A percentile compares a stretch with the other conserved stretches of the same genome.
phyloP scores from a whole-genome alignment of 305 asterid species.

The Withania somnifera region DNA sequence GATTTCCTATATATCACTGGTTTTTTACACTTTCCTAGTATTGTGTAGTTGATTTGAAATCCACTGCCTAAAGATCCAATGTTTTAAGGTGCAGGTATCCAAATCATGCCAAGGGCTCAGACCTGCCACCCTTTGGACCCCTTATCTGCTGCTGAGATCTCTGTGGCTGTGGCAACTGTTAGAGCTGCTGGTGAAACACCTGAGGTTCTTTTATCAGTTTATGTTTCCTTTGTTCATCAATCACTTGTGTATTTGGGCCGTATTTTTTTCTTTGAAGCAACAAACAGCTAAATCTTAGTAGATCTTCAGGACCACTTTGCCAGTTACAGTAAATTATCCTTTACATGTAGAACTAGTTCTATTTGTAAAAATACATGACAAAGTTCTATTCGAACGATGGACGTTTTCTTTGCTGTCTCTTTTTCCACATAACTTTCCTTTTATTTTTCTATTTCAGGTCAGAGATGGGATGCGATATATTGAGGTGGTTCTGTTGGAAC shows the following conservation, averaged over 20 bases:
- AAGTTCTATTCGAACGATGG: too few species aligned
- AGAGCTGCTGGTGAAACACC: conserved; percentile 90
- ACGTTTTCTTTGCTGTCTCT: too few species aligned
- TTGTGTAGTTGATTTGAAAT: too few species aligned
- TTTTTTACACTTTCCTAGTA: background rate
- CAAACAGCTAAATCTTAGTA: background rate
- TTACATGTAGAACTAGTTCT: background rate
- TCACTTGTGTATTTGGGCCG: background rate
- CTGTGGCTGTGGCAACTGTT: conserved; percentile 71
- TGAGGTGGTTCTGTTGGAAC: conserved; percentile 87
- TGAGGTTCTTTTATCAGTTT: conserved; percentile 33
- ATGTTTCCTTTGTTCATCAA: background rate
- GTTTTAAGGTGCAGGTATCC: conserved; percentile 37
- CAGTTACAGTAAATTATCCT: background rate
- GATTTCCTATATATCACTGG: too few species aligned
- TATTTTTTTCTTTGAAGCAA: background rate
- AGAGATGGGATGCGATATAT: conserved; percentile 90
- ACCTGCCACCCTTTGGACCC: conserved; percentile 75
- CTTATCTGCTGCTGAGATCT: conserved; percentile 60
- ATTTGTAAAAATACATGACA: background rate
- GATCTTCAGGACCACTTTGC: background rate
- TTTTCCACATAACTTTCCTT: too few species aligned
- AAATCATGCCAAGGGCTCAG: conserved; percentile 48
- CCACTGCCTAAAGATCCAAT: conserved; percentile 3
- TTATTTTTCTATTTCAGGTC: conserved; percentile 30